These are phyloP conservation scores for Raffaelea albimanens DNA, from an alignment of 2,329 filamentous ascomycete species.

Conservation along the genomic window DNA sequence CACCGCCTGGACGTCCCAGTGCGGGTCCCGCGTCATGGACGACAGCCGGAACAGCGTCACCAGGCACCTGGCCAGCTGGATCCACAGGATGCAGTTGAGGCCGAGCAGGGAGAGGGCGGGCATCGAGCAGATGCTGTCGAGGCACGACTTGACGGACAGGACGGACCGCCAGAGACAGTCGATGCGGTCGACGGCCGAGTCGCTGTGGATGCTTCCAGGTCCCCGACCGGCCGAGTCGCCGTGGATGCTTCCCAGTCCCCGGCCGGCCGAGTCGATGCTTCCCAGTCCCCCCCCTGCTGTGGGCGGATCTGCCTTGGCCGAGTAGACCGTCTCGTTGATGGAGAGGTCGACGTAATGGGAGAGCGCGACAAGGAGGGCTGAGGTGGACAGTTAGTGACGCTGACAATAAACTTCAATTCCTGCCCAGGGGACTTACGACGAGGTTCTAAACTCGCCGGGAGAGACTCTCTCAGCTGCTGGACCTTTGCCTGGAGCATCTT, in stretches of 20 bases:
- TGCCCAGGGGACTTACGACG: neutral
- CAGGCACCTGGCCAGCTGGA: slow-evolving; percentile 7
- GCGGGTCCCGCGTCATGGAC: slow-evolving; percentile 21
- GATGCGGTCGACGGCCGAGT: neutral
- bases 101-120: neutral
- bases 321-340: slow-evolving; percentile 2
- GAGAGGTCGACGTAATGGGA: slow-evolving; percentile 3
- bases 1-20: slow-evolving; percentile 24
- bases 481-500: neutral
- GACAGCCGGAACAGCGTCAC: slow-evolving; percentile 5
- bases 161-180: slow-evolving; percentile 6
- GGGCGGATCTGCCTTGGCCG: neutral
- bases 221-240: too few relatives aligned
- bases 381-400: neutral
- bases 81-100: slow-evolving; percentile 4
- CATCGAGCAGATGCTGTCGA: slow-evolving; percentile 3
- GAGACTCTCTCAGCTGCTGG: neutral
- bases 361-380: neutral
- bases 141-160: slow-evolving; percentile 3
- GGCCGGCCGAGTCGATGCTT: too few relatives aligned
- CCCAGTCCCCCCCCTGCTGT: too few relatives aligned
- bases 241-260: too few relatives aligned
- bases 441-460: neutral
- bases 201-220: too few relatives aligned
- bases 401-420: too few relatives aligned